Evolutionary conservation across 2,329 filamentous ascomycete species (phyloP).

Genomic region (Colletotrichum caudatum): DNA sequence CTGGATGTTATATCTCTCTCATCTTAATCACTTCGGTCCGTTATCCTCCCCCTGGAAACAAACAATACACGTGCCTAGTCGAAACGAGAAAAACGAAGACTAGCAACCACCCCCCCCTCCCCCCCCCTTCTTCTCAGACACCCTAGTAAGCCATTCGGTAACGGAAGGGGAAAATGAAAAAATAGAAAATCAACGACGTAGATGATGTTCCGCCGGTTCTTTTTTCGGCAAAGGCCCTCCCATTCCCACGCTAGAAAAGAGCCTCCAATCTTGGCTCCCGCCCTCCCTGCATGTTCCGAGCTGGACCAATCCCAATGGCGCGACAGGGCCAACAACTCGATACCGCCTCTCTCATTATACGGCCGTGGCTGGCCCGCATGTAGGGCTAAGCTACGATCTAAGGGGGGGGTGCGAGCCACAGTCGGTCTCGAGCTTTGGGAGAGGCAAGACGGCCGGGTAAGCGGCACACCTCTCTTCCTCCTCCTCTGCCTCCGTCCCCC

Average conservation of each 20-base stretch:
- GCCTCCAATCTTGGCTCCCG: conserved; percentile 41
- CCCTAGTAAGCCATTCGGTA: background rate
- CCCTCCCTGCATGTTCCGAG: conserved; percentile 6
- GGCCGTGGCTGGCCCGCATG: background rate
- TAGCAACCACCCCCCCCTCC: background rate
- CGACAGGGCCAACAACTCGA: background rate
- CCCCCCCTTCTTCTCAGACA: background rate
- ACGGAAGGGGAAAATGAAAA: background rate
- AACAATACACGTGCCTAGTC: conserved; percentile 1
- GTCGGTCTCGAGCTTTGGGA: background rate
- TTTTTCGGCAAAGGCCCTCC: background rate
- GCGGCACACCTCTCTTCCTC: background rate
- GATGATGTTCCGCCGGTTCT: background rate
- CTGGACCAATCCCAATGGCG: background rate
- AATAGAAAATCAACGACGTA: background rate
- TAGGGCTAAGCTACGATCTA: background rate
- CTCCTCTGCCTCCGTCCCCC: no score
- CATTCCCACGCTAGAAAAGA: conserved; percentile 8
- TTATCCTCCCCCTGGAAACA: background rate
- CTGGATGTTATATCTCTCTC: background rate
- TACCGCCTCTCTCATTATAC: background rate
- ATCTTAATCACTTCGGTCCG: background rate
- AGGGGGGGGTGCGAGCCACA: background rate
- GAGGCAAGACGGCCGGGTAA: background rate
- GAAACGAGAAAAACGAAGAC: background rate